These are phyloP conservation scores for Kwoniella newhampshirensis DNA, from an alignment of 768 basidiomycete genomes.

Conservation along the genomic window DNA sequence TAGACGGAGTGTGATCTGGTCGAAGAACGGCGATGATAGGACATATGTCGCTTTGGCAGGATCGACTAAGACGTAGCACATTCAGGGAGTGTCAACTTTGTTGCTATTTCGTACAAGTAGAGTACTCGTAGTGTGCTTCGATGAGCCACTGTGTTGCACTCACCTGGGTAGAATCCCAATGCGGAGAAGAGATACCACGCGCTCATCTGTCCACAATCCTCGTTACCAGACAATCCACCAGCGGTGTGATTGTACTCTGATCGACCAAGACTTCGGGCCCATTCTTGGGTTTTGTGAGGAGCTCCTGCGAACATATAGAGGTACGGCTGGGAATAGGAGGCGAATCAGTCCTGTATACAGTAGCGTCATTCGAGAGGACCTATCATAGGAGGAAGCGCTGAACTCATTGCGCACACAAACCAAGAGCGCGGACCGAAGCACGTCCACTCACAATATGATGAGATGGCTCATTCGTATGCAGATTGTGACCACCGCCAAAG, in stretches of 20 bases:
- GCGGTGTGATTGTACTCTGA: conserved; percentile 68
- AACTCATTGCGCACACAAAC: too few relatives aligned
- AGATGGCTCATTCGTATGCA: conserved; percentile 83
- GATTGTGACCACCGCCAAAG: conserved; percentile 64
- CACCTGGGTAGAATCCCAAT: conserved; percentile 71
- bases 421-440: too few relatives aligned
- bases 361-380: too few relatives aligned
- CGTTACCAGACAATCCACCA: conserved; percentile 74
- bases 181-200: conserved; percentile 83
- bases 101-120: too few relatives aligned
- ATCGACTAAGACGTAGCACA: conserved; percentile 63
- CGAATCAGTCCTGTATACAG: too few relatives aligned
- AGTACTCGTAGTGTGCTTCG: not conserved
- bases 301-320: conserved; percentile 72
- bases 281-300: conserved; percentile 68
- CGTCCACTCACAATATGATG: conserved; percentile 63
- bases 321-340: conserved; percentile 58
- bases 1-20: conserved; percentile 61
- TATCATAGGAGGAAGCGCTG: too few relatives aligned
- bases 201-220: conserved; percentile 88
- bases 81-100: too few relatives aligned
- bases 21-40: conserved; percentile 66
- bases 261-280: conserved; percentile 66
- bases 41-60: conserved; percentile 74
- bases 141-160: not conserved